A percentile compares a stretch with the other conserved stretches of the same genome.
phyloP scores from a whole-genome alignment of 106 monocot species.

The Hemerocallis citrina region DNA sequence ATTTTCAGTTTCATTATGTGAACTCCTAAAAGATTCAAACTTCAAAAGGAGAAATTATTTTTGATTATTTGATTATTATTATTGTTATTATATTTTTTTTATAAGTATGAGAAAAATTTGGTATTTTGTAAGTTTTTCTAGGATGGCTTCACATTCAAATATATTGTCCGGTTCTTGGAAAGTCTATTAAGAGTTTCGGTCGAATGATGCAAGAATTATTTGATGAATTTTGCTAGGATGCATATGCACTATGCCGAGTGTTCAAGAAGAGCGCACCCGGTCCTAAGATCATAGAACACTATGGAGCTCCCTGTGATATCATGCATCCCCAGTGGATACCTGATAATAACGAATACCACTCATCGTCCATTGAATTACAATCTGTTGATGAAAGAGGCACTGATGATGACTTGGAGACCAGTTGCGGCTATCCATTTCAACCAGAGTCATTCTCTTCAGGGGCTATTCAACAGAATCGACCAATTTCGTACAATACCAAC shows the following conservation, averaged over 20 bases:
- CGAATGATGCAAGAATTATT: too few relatives aligned
- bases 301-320: slow-evolving; percentile 27
- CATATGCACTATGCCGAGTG: slow-evolving; percentile 34
- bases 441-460: not conserved
- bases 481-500: slow-evolving; percentile 4
- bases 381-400: slow-evolving; percentile 11
- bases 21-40: too few relatives aligned
- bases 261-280: slow-evolving; percentile 42
- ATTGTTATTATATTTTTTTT: too few relatives aligned
- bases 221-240: too few relatives aligned
- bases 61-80: too few relatives aligned
- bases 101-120: too few relatives aligned
- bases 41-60: too few relatives aligned
- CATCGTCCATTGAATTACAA: slow-evolving; percentile 5
- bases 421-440: slow-evolving; percentile 5
- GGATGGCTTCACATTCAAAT: too few relatives aligned
- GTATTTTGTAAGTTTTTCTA: too few relatives aligned
- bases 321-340: slow-evolving; percentile 5
- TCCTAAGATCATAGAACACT: slow-evolving; percentile 77
- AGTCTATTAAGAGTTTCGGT: too few relatives aligned
- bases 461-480: not conserved
- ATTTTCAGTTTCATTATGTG: too few relatives aligned
- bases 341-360: slow-evolving; percentile 2
- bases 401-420: slow-evolving; percentile 26
- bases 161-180: too few relatives aligned